Percentiles rank a stretch among this genome's conserved stretches.
These are phyloP conservation scores for Fusarium domesticum DNA, from an alignment of 2,329 filamentous ascomycete species.

Conservation along the genomic window DNA sequence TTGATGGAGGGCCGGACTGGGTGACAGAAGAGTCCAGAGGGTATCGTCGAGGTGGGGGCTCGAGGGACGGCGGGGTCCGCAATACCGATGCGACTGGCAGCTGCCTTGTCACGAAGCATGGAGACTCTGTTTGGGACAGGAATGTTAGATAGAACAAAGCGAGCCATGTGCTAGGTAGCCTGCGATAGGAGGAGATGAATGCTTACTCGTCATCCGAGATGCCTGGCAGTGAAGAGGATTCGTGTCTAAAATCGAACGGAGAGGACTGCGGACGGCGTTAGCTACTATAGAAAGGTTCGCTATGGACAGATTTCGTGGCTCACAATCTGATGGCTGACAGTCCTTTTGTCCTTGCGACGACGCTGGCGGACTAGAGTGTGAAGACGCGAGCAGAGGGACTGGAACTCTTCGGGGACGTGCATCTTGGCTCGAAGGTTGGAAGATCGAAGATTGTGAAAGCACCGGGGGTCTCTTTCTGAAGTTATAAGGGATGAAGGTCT, in stretches of 20 bases:
- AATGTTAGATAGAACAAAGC: neutral
- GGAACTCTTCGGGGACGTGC: slow-evolving; percentile 43
- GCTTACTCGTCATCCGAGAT: slow-evolving; percentile 59
- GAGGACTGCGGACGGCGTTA: slow-evolving; percentile 47
- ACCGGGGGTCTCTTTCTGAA: slow-evolving; percentile 20
- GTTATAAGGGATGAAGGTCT: slow-evolving; percentile 4
- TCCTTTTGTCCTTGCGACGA: slow-evolving; percentile 40
- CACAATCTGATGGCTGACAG: slow-evolving; percentile 44
- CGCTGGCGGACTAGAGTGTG: slow-evolving; percentile 42
- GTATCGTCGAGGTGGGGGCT: slow-evolving; percentile 23
- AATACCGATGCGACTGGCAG: slow-evolving; percentile 47
- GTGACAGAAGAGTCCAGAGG: slow-evolving; percentile 25
- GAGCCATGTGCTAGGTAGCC: neutral
- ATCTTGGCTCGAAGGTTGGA: slow-evolving; percentile 21
- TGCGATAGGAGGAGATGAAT: neutral
- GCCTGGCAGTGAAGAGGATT: slow-evolving; percentile 52
- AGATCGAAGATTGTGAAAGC: slow-evolving; percentile 15
- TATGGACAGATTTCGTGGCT: slow-evolving; percentile 23
- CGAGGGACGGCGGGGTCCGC: slow-evolving; percentile 32
- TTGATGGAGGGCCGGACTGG: slow-evolving; percentile 23
- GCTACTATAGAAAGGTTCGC: slow-evolving; percentile 3
- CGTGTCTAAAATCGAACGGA: slow-evolving; percentile 57
- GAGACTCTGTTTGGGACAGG: slow-evolving; percentile 37
- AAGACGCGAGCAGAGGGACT: slow-evolving; percentile 43
- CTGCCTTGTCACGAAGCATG: slow-evolving; percentile 51